Base-by-base conservation (phyloP, 1,284 basidiomycete genomes). In the Ceratobasidium papillatum region DNA sequence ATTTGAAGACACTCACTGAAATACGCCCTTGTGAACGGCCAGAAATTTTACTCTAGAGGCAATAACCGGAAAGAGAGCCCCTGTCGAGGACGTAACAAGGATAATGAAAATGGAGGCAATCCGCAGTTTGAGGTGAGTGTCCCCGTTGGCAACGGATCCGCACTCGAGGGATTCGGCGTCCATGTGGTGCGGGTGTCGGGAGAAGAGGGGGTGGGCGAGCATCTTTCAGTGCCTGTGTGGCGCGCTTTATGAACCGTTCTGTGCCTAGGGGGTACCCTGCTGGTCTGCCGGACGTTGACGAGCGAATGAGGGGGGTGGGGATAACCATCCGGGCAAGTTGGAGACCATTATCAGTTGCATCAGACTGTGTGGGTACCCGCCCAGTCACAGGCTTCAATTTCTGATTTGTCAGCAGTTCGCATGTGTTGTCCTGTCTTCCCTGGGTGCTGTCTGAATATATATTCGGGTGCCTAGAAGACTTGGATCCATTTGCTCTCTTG, bases 91-190 rank as follows among this genome's bases (percentile, higher is more conserved):
- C 30, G 89, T 88, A 27, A 85, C 84, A 76, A 94, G 86, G 80
- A 99, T 91, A 82, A 99, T 88, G 83, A 99, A 98, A 80, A 99
- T 87, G 32, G 94, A 90, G 1, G 89, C 96, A 75, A 98, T 88
- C 1, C 95, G 88, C 41, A 96, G 79, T 8, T 61, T 41, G 19
- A 64, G 41, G 75, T 69, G 69, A 25, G 75, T 65, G 32, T 75
- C 54, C 62, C 69, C 65, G 65, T 74, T 71, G 19, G 43, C 2
- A 19, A 52, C 61, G 22, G 64, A 38, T 14, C 77, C 77, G 54
- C 77, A 77, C n/a, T 73, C 19, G 62, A 41, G 7, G n/a, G 43
- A 2, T 3, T 62, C 69, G 19, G 34, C 45, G 22, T 43, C 49
- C 43, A 62, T 47, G 58, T 30, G 36, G 52, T 38, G 38, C 27